These are phyloP conservation scores for Colletotrichum melonis DNA, from an alignment of 2,329 filamentous ascomycete genomes.

Conservation along the genomic window DNA sequence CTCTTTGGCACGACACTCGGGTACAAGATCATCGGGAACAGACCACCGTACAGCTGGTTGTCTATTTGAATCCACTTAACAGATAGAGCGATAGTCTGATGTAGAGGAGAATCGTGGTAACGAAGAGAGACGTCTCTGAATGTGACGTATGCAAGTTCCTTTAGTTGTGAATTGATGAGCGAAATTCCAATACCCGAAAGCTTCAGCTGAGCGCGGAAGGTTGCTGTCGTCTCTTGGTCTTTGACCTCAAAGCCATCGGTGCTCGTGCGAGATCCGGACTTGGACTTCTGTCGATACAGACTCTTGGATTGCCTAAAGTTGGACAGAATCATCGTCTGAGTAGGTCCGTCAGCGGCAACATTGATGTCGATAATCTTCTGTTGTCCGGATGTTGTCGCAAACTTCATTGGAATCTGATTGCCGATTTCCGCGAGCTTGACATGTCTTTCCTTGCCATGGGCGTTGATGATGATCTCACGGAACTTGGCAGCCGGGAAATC, in stretches of 20 bases:
- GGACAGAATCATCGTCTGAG: slow-evolving; percentile 91
- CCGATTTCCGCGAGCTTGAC: slow-evolving; percentile 97
- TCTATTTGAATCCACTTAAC: slow-evolving; percentile 99
- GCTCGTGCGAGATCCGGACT: slow-evolving; percentile 61
- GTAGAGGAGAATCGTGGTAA: slow-evolving; percentile 91
- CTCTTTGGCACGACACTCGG: slow-evolving; percentile 98
- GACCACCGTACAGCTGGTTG: slow-evolving; percentile 97
- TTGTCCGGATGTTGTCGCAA: slow-evolving; percentile 73
- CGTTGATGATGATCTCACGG: slow-evolving; percentile 88
- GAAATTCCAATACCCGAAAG: slow-evolving; percentile 93
- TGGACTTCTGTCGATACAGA: slow-evolving; percentile 76
- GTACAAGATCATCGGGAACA: slow-evolving; percentile 97
- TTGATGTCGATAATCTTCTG: slow-evolving; percentile 97
- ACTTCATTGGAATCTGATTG: slow-evolving; percentile 93
- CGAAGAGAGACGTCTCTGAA: slow-evolving; percentile 91
- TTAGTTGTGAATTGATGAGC: slow-evolving; percentile 90
- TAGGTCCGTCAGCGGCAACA: slow-evolving; percentile 93
- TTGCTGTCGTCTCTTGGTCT: slow-evolving; percentile 86
- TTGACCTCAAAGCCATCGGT: slow-evolving; percentile 91
- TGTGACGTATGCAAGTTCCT: slow-evolving; percentile 92
- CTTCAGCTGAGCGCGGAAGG: slow-evolving; percentile 88
- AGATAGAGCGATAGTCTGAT: slow-evolving; percentile 89
- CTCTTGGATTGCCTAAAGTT: slow-evolving; percentile 96
- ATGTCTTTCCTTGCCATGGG: slow-evolving; percentile 84
- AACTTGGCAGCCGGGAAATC: slow-evolving; percentile 98